Conservation (phyloP, 176 grass and related monocot genomes). For the Carex scoparia region DNA sequence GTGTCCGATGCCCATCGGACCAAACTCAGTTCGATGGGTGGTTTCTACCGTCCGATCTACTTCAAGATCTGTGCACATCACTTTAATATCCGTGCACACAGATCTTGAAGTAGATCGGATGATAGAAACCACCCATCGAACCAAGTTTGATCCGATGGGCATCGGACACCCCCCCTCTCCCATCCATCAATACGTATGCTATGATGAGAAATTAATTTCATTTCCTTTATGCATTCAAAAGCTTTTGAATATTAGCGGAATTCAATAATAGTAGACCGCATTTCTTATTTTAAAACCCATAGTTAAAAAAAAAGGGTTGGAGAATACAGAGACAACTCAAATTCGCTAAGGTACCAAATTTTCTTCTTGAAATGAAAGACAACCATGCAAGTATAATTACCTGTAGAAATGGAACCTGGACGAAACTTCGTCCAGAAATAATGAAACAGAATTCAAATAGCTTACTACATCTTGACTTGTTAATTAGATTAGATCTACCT, state of each 20-base stretch:
- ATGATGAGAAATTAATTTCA: not conserved
- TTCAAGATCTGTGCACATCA: no score
- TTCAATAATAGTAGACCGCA: not conserved
- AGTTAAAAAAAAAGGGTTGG: not conserved
- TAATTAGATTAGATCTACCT: not conserved
- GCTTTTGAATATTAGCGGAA: not conserved
- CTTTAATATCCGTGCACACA: no score
- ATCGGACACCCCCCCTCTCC: no score
- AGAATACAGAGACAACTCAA: conserved; percentile 5
- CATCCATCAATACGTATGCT: not conserved
- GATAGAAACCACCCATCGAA: no score
- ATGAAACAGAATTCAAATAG: conserved; percentile 27
- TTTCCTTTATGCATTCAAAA: not conserved
- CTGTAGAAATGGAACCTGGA: not conserved
- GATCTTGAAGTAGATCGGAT: no score
- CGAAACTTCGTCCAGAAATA: conserved; percentile 18
- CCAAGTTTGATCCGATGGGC: no score
- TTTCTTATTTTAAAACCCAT: not conserved
- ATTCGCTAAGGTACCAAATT: conserved; percentile 7
- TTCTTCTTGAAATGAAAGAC: not conserved
- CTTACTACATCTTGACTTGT: conserved; percentile 16
- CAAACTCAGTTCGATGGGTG: no score
- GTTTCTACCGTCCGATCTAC: no score
- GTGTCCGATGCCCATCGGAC: no score
- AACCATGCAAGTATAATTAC: not conserved